Conservation (phyloP, 495 filamentous ascomycete species). For the Aspergillus ellipticus region DNA sequence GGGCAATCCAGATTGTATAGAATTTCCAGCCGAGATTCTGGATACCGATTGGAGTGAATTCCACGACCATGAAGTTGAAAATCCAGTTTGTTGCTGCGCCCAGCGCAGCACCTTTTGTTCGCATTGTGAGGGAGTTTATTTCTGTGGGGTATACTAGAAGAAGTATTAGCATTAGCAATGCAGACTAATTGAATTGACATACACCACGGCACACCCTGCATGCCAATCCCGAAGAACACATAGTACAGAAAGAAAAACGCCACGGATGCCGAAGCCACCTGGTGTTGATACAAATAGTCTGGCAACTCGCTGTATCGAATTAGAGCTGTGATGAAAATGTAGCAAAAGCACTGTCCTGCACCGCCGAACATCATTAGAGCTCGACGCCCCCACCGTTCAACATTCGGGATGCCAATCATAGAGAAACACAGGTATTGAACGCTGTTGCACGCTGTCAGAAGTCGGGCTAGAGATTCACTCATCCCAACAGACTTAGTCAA, state of each 20-base stretch:
- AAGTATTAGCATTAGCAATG: not conserved
- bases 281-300: slow-evolving; percentile 7
- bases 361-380: slow-evolving; percentile 38
- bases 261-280: slow-evolving; percentile 31
- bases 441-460: slow-evolving; percentile 10
- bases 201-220: slow-evolving; percentile 35
- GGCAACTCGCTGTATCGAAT: slow-evolving; percentile 37
- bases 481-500: slow-evolving; percentile 35
- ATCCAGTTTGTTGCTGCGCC: slow-evolving; percentile 55
- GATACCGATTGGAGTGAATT: slow-evolving; percentile 57
- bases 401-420: slow-evolving; percentile 38
- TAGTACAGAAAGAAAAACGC: slow-evolving; percentile 51
- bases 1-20: slow-evolving; percentile 57
- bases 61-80: slow-evolving; percentile 60
- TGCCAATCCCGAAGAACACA: slow-evolving; percentile 47
- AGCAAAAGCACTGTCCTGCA: slow-evolving; percentile 43
- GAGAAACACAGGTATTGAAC: slow-evolving; percentile 25
- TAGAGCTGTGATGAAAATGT: slow-evolving; percentile 44
- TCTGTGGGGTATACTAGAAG: slow-evolving; percentile 27
- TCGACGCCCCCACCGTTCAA: slow-evolving; percentile 39
- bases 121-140: slow-evolving; percentile 55
- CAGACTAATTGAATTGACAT: not conserved
- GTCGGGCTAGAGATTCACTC: slow-evolving; percentile 37
- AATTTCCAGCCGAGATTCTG: slow-evolving; percentile 50
- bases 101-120: slow-evolving; percentile 52